These are phyloP conservation scores for Leccinum arenicola DNA, from an alignment of 768 basidiomycete genomes.

Conservation along the genomic window DNA sequence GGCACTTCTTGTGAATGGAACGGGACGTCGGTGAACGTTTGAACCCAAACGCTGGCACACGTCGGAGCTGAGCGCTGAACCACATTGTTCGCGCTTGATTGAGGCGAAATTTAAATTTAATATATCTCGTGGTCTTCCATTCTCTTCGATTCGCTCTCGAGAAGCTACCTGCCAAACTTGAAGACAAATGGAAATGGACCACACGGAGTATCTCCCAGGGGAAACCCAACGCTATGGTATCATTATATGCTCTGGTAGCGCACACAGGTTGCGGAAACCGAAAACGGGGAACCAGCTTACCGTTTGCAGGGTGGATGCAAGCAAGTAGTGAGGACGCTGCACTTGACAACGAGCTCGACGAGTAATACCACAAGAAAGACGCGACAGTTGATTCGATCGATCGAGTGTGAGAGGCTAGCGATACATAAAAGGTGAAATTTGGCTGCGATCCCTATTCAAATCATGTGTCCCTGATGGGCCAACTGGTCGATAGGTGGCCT, in stretches of 20 bases:
- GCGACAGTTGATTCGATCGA: not conserved
- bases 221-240: not conserved
- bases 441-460: not conserved
- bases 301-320: not conserved
- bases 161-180: slow-evolving; percentile 8
- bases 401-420: not conserved
- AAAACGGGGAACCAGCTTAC: slow-evolving; percentile 5
- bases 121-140: not conserved
- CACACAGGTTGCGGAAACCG: not conserved
- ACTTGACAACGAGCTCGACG: slow-evolving; percentile 2
- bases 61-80: not conserved
- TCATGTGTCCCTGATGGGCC: not conserved
- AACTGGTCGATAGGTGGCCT: slow-evolving; percentile 1
- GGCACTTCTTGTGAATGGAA: slow-evolving; percentile 3
- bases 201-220: not conserved
- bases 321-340: not conserved
- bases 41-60: not conserved
- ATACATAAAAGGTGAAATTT: not conserved
- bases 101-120: not conserved
- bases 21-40: not conserved
- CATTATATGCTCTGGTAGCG: not conserved
- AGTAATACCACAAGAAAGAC: not conserved
- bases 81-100: not conserved
- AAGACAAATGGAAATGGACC: slow-evolving; percentile 9
- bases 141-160: slow-evolving; percentile 10